These are phyloP conservation scores for Botrytis paeoniae DNA, from an alignment of 2,329 filamentous ascomycete genomes.

Conservation along the genomic window DNA sequence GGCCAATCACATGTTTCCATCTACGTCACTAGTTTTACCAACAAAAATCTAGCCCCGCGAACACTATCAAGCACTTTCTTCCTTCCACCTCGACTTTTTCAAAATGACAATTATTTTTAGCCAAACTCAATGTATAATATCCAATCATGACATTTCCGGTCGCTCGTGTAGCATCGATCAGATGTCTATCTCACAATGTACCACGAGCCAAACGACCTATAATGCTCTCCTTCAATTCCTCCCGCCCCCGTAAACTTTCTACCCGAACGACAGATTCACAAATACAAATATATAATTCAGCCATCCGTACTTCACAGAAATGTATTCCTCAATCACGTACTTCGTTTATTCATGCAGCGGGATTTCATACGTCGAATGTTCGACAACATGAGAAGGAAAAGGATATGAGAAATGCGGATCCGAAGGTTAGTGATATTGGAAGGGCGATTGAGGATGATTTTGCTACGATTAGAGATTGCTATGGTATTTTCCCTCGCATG, in stretches of 20 bases:
- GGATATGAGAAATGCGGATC: constrained; percentile 39
- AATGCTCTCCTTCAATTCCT: constrained; percentile 13
- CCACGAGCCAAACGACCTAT: constrained; percentile 22
- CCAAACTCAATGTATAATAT: constrained; percentile 30
- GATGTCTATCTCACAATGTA: constrained; percentile 29
- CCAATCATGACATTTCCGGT: constrained; percentile 32
- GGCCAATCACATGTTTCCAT: constrained; percentile 28
- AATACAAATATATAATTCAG: constrained; percentile 12
- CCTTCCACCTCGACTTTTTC: constrained; percentile 23
- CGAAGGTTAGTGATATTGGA: constrained; percentile 48
- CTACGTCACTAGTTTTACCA: constrained; percentile 31
- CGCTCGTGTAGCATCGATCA: constrained; percentile 32
- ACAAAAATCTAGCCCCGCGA: constrained; percentile 21
- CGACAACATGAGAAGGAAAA: constrained; percentile 11
- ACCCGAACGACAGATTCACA: not conserved
- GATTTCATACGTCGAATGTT: constrained; percentile 7
- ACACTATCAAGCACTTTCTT: constrained; percentile 21
- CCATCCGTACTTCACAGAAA: constrained; percentile 3
- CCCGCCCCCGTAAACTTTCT: constrained; percentile 8
- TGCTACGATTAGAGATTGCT: constrained; percentile 54
- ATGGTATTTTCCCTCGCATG: constrained; percentile 43
- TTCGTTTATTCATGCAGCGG: not conserved
- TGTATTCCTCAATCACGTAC: not conserved
- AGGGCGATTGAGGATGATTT: constrained; percentile 59
- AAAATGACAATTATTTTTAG: constrained; percentile 22